Evolutionary conservation across 768 basidiomycete genomes (phyloP), one percentile per base, ranked within the genome.

Genomic region (Tricholoma hemisulphureum): DNA sequence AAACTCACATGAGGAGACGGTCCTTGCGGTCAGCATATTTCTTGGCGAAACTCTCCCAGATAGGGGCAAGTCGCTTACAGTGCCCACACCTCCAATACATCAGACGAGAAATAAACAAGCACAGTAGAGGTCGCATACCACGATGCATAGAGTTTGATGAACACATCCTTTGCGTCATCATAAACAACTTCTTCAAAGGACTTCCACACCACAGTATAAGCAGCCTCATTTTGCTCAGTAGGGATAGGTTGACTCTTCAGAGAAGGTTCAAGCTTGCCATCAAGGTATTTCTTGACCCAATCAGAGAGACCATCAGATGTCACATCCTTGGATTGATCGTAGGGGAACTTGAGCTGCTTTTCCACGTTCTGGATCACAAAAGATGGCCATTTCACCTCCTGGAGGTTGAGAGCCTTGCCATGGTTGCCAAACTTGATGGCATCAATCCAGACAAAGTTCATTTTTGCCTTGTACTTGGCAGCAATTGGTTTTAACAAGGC

Each of bases 391-490:
- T 89, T 88, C 65, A 85, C 73, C 67, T 93, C 91, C 24, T 71
- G 69, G 56, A 99, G 82, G 81, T 95, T 96, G 57, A 99, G 83
- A 1, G 92, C 91, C 74, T 93, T 95, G 63, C 89, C 97, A 77
- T 99, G 97, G 67, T 98, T 96, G 65, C 84, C 85, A 65, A 95
- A 99, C 72, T 95, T 94, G 76, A 89, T 76, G 21, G 93, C 95
- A 72, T 99, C 97, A 65, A 99, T 98, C 87, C 88, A 96, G 60
- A 98, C 96, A 72, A 98, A 97, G 86, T 97, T 97, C 70, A 98
- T 68, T 75, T 92, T 87, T 65, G 86, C 82, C 75, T 91, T 93
- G 80, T 84, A 85, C 69, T 87, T 84, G 53, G 85, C 77, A 6
- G 97, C 97, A 53, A 96, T 72, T 8, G 93, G 87, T 64, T 80